Percentiles rank a stretch among this genome's conserved stretches.
phyloP scores from a whole-genome alignment of 2,329 filamentous ascomycete genomes.

The Verticillium longisporum region DNA sequence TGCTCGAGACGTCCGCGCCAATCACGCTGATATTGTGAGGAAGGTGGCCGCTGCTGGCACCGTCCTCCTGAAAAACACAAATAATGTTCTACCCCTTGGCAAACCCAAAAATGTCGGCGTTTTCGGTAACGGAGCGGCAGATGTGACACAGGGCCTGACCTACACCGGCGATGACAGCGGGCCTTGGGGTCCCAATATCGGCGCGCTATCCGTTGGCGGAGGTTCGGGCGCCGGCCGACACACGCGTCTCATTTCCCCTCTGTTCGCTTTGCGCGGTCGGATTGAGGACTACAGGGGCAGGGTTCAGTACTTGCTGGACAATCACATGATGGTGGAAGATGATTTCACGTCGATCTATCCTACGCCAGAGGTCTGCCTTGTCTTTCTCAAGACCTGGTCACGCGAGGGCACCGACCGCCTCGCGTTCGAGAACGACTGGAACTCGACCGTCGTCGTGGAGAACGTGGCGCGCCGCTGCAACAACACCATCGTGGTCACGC shows the following conservation, averaged over 20 bases:
- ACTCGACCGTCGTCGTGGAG: slow-evolving; percentile 34
- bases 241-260: slow-evolving; percentile 5
- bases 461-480: slow-evolving; percentile 53
- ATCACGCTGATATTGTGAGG: slow-evolving; percentile 68
- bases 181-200: slow-evolving; percentile 36
- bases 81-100: slow-evolving; percentile 64
- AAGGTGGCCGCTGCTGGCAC: slow-evolving; percentile 72
- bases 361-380: slow-evolving; percentile 6
- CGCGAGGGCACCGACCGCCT: slow-evolving; percentile 69
- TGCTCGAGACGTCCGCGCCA: slow-evolving; percentile 62
- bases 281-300: slow-evolving; percentile 2
- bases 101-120: slow-evolving; percentile 69
- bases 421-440: slow-evolving; percentile 58
- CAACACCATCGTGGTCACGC: slow-evolving; percentile 58
- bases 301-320: slow-evolving; percentile 1
- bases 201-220: slow-evolving; percentile 52
- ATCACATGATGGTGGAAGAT: not conserved
- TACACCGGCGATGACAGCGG: not conserved
- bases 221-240: slow-evolving; percentile 28
- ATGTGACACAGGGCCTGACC: slow-evolving; percentile 1
- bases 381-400: slow-evolving; percentile 8
- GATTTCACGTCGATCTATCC: slow-evolving; percentile 6
- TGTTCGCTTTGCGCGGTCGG: slow-evolving; percentile 5
- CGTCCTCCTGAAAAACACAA: slow-evolving; percentile 80
- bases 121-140: slow-evolving; percentile 71